Conservation (phyloP, 768 basidiomycete species). For the Hydnomerulius pinastri region DNA sequence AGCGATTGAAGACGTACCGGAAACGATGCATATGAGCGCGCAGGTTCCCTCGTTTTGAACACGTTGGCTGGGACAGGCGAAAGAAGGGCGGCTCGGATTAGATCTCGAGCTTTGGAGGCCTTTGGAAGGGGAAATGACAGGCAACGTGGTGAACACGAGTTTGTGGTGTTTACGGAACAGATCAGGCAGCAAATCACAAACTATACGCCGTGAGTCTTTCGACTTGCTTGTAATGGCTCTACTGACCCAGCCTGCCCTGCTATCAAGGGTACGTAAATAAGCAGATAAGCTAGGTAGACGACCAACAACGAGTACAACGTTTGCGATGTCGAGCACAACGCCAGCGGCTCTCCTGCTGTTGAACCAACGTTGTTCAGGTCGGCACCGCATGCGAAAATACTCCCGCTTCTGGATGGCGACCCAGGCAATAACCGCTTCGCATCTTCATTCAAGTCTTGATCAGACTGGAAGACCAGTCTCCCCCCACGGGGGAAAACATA, state of each 20-base stretch:
- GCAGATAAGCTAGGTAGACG: background rate
- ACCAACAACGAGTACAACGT: background rate
- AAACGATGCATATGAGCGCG: conserved; percentile 68
- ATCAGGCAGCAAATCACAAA: conserved; percentile 4
- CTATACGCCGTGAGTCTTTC: conserved; percentile 7
- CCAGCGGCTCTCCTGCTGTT: background rate
- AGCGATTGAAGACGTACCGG: conserved; percentile 58
- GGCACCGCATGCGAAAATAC: conserved; percentile 1
- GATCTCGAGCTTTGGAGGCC: conserved; percentile 23
- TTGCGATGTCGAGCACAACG: conserved; percentile 5
- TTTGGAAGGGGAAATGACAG: conserved; percentile 39
- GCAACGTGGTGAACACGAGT: conserved; percentile 83
- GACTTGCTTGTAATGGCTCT: conserved; percentile 10
- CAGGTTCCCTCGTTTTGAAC: conserved; percentile 60
- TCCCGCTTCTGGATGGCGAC: background rate
- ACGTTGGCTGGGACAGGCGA: conserved; percentile 51
- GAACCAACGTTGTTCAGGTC: background rate
- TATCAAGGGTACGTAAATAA: background rate
- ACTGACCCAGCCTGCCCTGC: background rate
- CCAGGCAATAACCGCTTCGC: background rate
- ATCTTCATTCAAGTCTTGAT: background rate
- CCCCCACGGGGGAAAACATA: conserved; percentile 2
- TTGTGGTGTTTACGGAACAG: conserved; percentile 38
- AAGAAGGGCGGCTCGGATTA: conserved; percentile 33
- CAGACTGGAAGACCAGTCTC: too few relatives aligned